A percentile compares a stretch with the other conserved stretches of the same genome.
Conservation (phyloP, 2,329 filamentous ascomycete species). For the Monosporascus ibericus region DNA sequence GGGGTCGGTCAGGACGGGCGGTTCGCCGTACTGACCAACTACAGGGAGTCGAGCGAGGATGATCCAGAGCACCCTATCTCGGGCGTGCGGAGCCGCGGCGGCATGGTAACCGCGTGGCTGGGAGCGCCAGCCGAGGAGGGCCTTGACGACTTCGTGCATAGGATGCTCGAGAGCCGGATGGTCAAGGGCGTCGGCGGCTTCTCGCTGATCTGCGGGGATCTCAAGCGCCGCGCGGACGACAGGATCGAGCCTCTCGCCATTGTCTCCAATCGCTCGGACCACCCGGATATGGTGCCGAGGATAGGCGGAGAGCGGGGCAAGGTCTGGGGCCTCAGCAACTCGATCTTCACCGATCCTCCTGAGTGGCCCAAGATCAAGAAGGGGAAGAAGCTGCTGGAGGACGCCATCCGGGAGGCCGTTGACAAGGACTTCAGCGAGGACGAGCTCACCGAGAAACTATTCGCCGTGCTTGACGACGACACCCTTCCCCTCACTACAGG, state of each 20-base stretch:
- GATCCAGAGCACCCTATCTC: slow-evolving; percentile 47
- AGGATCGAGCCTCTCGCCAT: slow-evolving; percentile 48
- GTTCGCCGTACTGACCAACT: slow-evolving; percentile 62
- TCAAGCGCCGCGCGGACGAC: slow-evolving; percentile 30
- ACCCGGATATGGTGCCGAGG: slow-evolving; percentile 49
- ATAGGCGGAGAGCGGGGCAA: slow-evolving; percentile 45
- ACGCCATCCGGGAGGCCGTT: slow-evolving; percentile 35
- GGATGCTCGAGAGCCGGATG: slow-evolving; percentile 44
- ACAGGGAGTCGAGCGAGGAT: slow-evolving; percentile 47
- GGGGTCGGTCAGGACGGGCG: slow-evolving; percentile 55
- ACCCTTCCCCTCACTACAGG: slow-evolving; percentile 42
- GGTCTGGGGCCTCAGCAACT: slow-evolving; percentile 58
- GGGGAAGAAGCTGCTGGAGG: slow-evolving; percentile 41
- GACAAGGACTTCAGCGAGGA: slow-evolving; percentile 35
- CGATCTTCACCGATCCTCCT: slow-evolving; percentile 45
- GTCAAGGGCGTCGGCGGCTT: slow-evolving; percentile 61
- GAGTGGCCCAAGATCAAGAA: slow-evolving; percentile 57
- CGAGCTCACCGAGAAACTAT: slow-evolving; percentile 44
- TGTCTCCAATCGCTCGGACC: slow-evolving; percentile 54
- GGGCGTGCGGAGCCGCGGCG: slow-evolving; percentile 53
- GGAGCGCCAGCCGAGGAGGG: slow-evolving; percentile 41
- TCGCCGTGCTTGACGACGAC: slow-evolving; percentile 49
- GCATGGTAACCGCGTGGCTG: slow-evolving; percentile 59
- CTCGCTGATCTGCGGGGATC: slow-evolving; percentile 58
- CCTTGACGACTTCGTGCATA: slow-evolving; percentile 44